These are phyloP conservation scores for Mortierella sp. DNA, from an alignment of 371 early-diverging fungal genomes.

Conservation along the genomic window DNA sequence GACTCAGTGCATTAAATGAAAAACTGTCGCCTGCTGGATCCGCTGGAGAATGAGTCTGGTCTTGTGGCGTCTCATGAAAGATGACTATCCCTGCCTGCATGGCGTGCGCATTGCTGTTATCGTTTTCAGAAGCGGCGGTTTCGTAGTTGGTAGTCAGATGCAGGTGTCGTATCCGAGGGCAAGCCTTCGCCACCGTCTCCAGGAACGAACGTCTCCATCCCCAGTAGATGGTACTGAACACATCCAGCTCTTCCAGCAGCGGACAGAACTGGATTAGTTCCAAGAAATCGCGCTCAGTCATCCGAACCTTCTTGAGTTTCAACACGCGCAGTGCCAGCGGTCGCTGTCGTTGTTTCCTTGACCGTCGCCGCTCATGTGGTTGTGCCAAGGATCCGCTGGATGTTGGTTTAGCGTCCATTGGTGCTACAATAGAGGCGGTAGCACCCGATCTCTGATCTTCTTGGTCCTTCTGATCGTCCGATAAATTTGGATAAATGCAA, in stretches of 20 bases:
- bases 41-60: not conserved
- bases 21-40: not conserved
- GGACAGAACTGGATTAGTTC: slow-evolving; percentile 13
- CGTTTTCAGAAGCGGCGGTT: not conserved
- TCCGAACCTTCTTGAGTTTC: slow-evolving; percentile 27
- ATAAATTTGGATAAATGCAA: no score
- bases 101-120: not conserved
- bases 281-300: slow-evolving; percentile 19
- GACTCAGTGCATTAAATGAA: no score
- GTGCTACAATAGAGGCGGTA: no score
- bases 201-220: slow-evolving; percentile 12
- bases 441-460: no score
- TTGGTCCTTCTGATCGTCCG: no score
- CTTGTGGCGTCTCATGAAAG: slow-evolving; percentile 6
- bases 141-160: slow-evolving; percentile 27
- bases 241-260: slow-evolving; percentile 26
- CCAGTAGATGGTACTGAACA: slow-evolving; percentile 25
- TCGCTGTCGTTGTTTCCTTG: slow-evolving; percentile 1
- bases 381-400: no score
- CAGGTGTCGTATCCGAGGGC: slow-evolving; percentile 18
- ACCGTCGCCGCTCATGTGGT: not conserved
- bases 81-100: slow-evolving; percentile 13
- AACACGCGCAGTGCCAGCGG: slow-evolving; percentile 19
- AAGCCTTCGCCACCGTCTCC: slow-evolving; percentile 11
- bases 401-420: no score